phyloP scores from a whole-genome alignment of 176 grass and related monocot genomes.

The Luzula sylvatica region DNA sequence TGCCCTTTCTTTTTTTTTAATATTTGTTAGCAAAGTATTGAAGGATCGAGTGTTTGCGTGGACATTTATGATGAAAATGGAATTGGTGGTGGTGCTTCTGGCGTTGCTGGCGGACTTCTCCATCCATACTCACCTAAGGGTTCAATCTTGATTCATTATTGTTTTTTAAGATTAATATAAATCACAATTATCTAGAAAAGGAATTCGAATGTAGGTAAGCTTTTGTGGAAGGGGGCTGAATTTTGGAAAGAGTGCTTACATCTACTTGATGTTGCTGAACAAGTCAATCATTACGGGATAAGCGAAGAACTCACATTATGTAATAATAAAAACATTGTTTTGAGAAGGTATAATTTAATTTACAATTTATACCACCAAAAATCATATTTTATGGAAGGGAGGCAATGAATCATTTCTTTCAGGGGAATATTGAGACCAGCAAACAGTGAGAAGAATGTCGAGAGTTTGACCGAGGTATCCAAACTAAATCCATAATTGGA shows the following conservation, averaged over 20 bases:
- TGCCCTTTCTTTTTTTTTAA: neutral
- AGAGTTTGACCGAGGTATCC: conserved; percentile 74
- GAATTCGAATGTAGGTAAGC: conserved; percentile 41
- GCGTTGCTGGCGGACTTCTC: conserved; percentile 70
- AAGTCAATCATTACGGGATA: conserved; percentile 17
- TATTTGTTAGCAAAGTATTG: conserved; percentile 38
- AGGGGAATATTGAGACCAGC: conserved; percentile 81
- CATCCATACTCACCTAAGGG: conserved; percentile 96
- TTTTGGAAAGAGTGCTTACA: conserved; percentile 84
- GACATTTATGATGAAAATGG: conserved; percentile 89
- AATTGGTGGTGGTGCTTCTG: conserved; percentile 75
- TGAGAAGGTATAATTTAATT: conserved; percentile 57
- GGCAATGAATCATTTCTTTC: conserved; percentile 12
- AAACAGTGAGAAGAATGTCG: conserved; percentile 53
- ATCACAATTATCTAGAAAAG: neutral
- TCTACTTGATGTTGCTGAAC: conserved; percentile 41
- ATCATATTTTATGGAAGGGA: neutral
- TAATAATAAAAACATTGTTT: conserved; percentile 35
- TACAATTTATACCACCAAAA: neutral
- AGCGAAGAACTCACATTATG: neutral
- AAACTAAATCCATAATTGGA: conserved; percentile 2
- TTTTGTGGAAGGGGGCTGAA: conserved; percentile 75
- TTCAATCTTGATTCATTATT: conserved; percentile 4
- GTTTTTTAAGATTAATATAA: neutral
- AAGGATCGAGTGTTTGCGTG: conserved; percentile 39